Conservation (phyloP, 1,284 basidiomycete genomes). For the Grifola frondosa region DNA sequence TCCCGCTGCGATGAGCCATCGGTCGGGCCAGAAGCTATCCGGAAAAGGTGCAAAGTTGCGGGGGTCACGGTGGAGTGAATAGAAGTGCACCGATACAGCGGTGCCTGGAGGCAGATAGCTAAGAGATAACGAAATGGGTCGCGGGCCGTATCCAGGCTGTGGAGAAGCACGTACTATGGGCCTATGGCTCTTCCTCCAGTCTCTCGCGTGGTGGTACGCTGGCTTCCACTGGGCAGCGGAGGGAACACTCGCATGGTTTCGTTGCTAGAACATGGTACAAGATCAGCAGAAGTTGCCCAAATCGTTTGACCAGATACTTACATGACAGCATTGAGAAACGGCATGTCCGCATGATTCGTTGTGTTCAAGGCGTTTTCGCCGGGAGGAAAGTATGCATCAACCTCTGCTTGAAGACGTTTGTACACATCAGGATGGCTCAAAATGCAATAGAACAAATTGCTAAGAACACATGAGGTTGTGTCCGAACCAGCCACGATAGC, state of each 20-base stretch:
- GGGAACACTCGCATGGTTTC: conserved; percentile 56
- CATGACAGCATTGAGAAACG: conserved; percentile 33
- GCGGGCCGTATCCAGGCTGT: neutral
- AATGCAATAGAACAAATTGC: conserved; percentile 22
- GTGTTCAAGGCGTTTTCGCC: conserved; percentile 28
- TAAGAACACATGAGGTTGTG: conserved; percentile 26
- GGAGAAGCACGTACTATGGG: neutral
- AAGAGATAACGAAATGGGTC: neutral
- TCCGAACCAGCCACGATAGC: conserved; percentile 33
- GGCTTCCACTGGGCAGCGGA: conserved; percentile 49
- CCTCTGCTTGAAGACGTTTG: conserved; percentile 25
- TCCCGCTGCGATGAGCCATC: conserved; percentile 24
- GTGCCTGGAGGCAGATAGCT: conserved; percentile 27
- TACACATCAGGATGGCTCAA: conserved; percentile 16
- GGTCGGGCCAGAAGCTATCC: conserved; percentile 28
- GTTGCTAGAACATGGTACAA: conserved; percentile 40
- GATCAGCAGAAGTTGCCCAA: neutral
- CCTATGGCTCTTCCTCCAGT: conserved; percentile 18
- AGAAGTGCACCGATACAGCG: neutral
- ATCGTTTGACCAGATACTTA: conserved; percentile 18
- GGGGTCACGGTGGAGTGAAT: conserved; percentile 2
- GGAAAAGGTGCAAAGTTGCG: conserved; percentile 29
- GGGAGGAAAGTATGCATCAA: conserved; percentile 27
- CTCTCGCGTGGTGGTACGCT: conserved; percentile 37
- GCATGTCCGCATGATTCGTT: conserved; percentile 23